A percentile compares a stretch with the other conserved stretches of the same genome.
Conservation (phyloP, 2,329 filamentous ascomycete genomes). For the Sclerotinia subarctica region DNA sequence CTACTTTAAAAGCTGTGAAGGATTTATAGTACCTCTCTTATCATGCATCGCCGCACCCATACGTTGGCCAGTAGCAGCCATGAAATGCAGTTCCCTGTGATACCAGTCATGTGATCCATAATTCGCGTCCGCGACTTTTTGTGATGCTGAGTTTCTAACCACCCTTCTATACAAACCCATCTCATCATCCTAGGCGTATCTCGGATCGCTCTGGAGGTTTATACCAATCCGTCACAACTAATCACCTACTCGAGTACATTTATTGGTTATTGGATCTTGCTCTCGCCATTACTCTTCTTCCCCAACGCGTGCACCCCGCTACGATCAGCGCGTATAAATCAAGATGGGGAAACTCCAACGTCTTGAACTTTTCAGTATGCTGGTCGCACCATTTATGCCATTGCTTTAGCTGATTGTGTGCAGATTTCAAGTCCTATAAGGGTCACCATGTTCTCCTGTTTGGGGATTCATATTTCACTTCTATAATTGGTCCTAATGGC, state of each 20-base stretch:
- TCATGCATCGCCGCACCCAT: not conserved
- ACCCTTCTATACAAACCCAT: not conserved
- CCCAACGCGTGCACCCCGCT: constrained; percentile 31
- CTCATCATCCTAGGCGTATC: not conserved
- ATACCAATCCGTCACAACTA: not conserved
- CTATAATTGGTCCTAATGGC: constrained; percentile 98
- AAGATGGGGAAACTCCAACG: constrained; percentile 95
- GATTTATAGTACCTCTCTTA: not conserved
- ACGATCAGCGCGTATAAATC: constrained; percentile 36
- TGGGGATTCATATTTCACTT: constrained; percentile 97
- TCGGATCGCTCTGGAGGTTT: not conserved
- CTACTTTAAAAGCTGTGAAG: not conserved
- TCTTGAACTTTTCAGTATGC: constrained; percentile 87
- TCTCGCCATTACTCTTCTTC: constrained; percentile 4
- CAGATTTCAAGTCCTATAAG: constrained; percentile 99
- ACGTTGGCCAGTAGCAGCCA: not conserved
- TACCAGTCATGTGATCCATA: constrained; percentile 16
- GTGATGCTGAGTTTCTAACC: constrained; percentile 1
- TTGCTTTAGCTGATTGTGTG: constrained; percentile 24
- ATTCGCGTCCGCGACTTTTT: constrained; percentile 19
- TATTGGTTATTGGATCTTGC: constrained; percentile 1
- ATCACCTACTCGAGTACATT: not conserved
- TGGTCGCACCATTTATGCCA: constrained; percentile 14
- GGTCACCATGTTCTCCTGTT: constrained; percentile 92
- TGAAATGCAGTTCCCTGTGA: not conserved